Evolutionary conservation across 2,329 filamentous ascomycete species (phyloP).

Genomic region (Hirsutella rhossiliensis): DNA sequence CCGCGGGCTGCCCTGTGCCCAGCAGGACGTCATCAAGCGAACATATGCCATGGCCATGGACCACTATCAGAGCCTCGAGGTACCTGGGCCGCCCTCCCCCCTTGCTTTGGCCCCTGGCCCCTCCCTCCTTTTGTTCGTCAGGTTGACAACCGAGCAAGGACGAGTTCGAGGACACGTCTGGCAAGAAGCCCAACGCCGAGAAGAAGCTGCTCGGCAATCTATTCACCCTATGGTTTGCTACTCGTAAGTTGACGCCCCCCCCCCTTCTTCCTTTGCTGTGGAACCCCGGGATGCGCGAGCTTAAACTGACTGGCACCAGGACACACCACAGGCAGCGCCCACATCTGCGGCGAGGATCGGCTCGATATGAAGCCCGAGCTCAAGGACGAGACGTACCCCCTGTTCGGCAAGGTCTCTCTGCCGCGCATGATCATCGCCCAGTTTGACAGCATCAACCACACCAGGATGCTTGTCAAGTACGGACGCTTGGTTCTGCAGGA

Average conservation of each 20-base stretch:
- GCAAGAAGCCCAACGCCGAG: slow-evolving; percentile 11
- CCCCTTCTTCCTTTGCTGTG: no score
- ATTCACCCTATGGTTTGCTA: slow-evolving; percentile 33
- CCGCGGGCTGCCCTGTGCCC: background rate
- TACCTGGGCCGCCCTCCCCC: no score
- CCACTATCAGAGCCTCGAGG: slow-evolving; percentile 11
- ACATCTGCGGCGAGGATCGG: slow-evolving; percentile 25
- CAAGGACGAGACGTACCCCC: slow-evolving; percentile 23
- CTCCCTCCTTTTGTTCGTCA: background rate
- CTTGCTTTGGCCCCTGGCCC: background rate
- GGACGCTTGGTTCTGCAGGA: slow-evolving; percentile 19
- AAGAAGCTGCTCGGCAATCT: slow-evolving; percentile 25
- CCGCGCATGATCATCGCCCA: slow-evolving; percentile 34
- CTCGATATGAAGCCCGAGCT: slow-evolving; percentile 25
- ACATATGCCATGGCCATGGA: slow-evolving; percentile 11
- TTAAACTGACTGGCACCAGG: slow-evolving; percentile 18
- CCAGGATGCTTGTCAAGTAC: slow-evolving; percentile 21
- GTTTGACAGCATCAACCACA: slow-evolving; percentile 29
- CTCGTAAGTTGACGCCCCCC: slow-evolving; percentile 24
- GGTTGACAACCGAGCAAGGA: slow-evolving; percentile 1
- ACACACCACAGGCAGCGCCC: slow-evolving; percentile 31
- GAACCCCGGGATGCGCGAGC: no score
- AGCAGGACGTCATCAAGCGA: slow-evolving; percentile 7
- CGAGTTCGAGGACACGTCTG: background rate
- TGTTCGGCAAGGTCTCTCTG: slow-evolving; percentile 23